phyloP scores from a whole-genome alignment of 495 filamentous ascomycete species.

The Aspergillus conjunctus region DNA sequence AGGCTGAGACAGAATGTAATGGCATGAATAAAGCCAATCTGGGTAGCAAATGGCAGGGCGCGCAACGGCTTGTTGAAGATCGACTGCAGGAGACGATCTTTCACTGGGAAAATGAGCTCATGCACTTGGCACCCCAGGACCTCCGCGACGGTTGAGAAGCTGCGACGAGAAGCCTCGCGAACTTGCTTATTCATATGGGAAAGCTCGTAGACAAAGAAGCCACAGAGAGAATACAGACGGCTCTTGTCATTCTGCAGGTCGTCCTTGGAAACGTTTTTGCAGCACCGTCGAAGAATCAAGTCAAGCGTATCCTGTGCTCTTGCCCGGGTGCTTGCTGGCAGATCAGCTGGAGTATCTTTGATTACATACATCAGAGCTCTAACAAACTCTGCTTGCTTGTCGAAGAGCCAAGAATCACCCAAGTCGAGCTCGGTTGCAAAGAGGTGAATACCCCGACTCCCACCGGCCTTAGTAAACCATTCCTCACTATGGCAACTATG shows the following conservation, averaged over 20 bases:
- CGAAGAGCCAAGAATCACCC: conserved; percentile 78
- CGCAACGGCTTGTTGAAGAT: conserved; percentile 95
- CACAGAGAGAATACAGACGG: conserved; percentile 72
- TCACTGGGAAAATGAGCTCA: conserved; percentile 83
- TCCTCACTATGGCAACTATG: conserved; percentile 96
- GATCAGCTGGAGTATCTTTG: conserved; percentile 92
- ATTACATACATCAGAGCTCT: conserved; percentile 90
- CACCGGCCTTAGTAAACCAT: conserved; percentile 96
- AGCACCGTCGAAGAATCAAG: conserved; percentile 72
- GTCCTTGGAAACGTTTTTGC: conserved; percentile 70
- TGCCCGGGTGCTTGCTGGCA: conserved; percentile 81
- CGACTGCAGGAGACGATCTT: conserved; percentile 78
- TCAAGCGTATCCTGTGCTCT: conserved; percentile 82
- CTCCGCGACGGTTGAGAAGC: conserved; percentile 77
- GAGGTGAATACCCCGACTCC: conserved; percentile 83
- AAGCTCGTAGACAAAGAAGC: conserved; percentile 81
- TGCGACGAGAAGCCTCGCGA: conserved; percentile 77
- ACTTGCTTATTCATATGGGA: conserved; percentile 94
- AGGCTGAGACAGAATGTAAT: conserved; percentile 90
- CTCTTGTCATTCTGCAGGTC: conserved; percentile 69
- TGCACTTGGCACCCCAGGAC: conserved; percentile 75
- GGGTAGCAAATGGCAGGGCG: conserved; percentile 85
- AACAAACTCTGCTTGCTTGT: conserved; percentile 80
- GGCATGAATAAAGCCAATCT: conserved; percentile 97
- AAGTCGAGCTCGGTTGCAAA: conserved; percentile 78